Base-by-base conservation (phyloP, 768 basidiomycete species). In the Psilocybe tampanensis region DNA sequence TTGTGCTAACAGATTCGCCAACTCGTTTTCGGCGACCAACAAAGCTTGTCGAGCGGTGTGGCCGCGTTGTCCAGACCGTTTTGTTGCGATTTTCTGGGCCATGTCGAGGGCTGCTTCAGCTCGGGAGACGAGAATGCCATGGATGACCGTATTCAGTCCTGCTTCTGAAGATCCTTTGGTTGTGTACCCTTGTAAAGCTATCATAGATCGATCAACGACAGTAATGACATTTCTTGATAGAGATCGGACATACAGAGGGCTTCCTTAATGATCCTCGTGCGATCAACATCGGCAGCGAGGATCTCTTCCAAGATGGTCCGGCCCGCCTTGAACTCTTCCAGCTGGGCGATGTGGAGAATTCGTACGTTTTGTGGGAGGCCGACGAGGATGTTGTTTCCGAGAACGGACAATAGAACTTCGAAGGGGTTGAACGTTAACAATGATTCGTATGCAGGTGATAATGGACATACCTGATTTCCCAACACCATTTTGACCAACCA, bases 11-110 rank as follows among this genome's bases (percentile, higher is more conserved):
- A 65, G 70, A 18, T 67, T 68, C 3, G 64, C 72, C 8, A 83
- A 66, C 18, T 70, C 67, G 8, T 66, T 72, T 63, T 86, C 85
- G 0, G 75, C 73, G 3, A 66, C 70, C 18, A 83, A 71, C 23
- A 83, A 72, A 15, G 77, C 78, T 61, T 81, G 80, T 44, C 86
- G 76, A 8, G 86, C 83, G 15, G 80, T 77, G 42, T 80, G 78
- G 0, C 86, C 86, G 23, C 86, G 70, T 8, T 84, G 76, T 1
- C 86, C 86, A 6, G 80, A 81, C 29, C 85, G 72, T 50, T 81
- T 72, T 2, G 70, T 65, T 0, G 86, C 86, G 15, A 81, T 77
- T 58, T 81, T 79, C 29, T 75, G 71, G 26, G 76, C 68, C 44
- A 76, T 71, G 1, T 73, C 73, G 5, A 76, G 68, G 3, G 64